Percentiles rank a stretch among this genome's conserved stretches.
These are phyloP conservation scores for Cordia subcordata DNA, from an alignment of 257 asterid species.

Conservation along the genomic window DNA sequence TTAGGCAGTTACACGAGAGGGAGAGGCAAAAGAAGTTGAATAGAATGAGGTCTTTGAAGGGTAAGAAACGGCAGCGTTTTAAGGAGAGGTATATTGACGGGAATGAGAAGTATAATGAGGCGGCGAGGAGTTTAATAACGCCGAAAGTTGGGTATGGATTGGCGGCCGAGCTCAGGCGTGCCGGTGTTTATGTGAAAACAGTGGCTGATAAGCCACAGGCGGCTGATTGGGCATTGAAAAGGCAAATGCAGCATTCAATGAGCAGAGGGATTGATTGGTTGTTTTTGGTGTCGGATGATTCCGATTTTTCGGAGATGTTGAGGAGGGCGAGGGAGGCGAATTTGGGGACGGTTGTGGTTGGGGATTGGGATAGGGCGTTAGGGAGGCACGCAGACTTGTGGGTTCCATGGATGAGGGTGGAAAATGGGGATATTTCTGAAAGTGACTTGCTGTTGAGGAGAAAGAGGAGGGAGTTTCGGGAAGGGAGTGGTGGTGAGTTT, in stretches of 20 bases:
- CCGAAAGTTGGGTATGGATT: constrained; percentile 80
- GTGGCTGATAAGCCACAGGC: constrained; percentile 96
- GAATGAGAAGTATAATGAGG: constrained; percentile 70
- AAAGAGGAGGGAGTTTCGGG: constrained; percentile 31
- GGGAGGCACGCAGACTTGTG: constrained; percentile 85
- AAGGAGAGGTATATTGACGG: constrained; percentile 71
- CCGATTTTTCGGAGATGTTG: constrained; percentile 78
- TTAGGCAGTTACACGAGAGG: constrained; percentile 72
- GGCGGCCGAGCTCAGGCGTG: constrained; percentile 74
- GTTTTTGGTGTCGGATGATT: constrained; percentile 79
- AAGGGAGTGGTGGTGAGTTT: constrained; percentile 26
- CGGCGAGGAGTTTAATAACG: constrained; percentile 52
- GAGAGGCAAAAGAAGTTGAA: constrained; percentile 78
- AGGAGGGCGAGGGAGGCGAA: constrained; percentile 74
- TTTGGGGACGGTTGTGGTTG: constrained; percentile 88
- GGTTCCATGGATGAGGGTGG: constrained; percentile 75
- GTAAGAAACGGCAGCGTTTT: constrained; percentile 75
- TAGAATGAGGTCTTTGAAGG: constrained; percentile 75
- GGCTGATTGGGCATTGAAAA: constrained; percentile 94
- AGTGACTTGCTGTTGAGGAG: constrained; percentile 54
- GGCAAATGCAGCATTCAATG: constrained; percentile 90
- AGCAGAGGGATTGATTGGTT: constrained; percentile 90
- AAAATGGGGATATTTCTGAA: constrained; percentile 77
- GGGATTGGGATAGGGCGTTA: constrained; percentile 72
- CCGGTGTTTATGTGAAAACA: constrained; percentile 84